Base-by-base conservation (phyloP, 805 yeast genomes). In the Yamadazyma paraphyllophila region DNA sequence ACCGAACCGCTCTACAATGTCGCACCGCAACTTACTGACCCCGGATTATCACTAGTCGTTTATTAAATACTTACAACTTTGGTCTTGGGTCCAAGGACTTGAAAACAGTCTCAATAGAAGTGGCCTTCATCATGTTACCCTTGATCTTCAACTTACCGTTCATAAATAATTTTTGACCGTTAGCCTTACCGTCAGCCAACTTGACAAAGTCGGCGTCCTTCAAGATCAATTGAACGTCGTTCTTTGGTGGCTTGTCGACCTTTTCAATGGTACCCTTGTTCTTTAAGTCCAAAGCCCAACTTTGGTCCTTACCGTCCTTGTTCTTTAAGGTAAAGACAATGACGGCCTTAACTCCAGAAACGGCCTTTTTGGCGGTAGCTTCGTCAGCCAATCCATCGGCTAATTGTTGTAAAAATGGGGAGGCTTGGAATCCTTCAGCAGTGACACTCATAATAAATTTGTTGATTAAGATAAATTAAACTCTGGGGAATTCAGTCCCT, bases 41-140 rank as follows among this genome's bases (percentile, higher is more conserved):
- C n/a, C n/a, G n/a, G n/a, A n/a, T 20, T 20, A 20, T 20, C 24
- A 20, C 24, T 20, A 13, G 16, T 12, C 40, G 20, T 37, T 26
- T 37, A 26, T 37, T 37, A 2, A 25, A 17, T 37, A 37, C 16
- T 39, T 65, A 71, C 60, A 71, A 71, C 64, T 72, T 72, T 41
- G 77, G 63, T 61, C 66, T 69, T 46, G 74, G 72, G 58, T 63
- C 76, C 43, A 69, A 53, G 26, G 65, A 51, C 73, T 82, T 82
- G 68, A 86, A 76, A 41, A 86, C 79, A 40, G 76, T 69, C 66
- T 85, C 92, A 49, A 86, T 79, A 48, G 80, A 79, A 37, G 91
- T 80, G 44, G 96, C 96, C 76, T 88, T 88, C 91, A 85, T 85
- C 71, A 88, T 84, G 71, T 89, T 87, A 54, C 96, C 96, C 74